A percentile compares a stretch with the other conserved stretches of the same genome.
Conservation (phyloP, 1,284 basidiomycete genomes). For the Pseudozyma flocculosa region DNA sequence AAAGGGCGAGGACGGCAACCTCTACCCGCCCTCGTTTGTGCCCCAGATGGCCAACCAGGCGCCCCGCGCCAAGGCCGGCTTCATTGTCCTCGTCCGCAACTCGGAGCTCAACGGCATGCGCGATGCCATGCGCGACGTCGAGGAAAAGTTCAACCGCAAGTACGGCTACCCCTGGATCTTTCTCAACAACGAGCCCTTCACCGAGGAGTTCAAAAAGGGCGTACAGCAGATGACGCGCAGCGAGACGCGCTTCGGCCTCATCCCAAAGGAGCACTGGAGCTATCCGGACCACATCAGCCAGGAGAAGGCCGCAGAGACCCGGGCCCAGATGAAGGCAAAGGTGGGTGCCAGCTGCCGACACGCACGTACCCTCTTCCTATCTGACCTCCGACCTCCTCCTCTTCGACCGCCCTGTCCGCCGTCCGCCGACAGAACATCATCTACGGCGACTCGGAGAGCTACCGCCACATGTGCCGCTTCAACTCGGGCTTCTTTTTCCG, state of each 20-base stretch:
- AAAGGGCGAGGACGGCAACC: constrained; percentile 49
- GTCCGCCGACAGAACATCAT: constrained; percentile 68
- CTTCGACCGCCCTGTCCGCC: not conserved
- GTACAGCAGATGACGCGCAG: constrained; percentile 50
- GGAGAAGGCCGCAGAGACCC: constrained; percentile 66
- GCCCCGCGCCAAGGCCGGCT: constrained; percentile 56
- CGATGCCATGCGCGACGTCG: constrained; percentile 37
- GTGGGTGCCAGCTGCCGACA: not conserved
- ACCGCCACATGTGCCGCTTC: constrained; percentile 73
- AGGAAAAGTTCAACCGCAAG: constrained; percentile 53
- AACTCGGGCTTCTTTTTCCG: constrained; percentile 75
- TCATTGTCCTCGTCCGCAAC: constrained; percentile 57
- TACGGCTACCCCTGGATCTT: constrained; percentile 59
- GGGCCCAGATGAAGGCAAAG: constrained; percentile 68
- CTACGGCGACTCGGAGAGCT: constrained; percentile 73
- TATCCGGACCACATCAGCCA: constrained; percentile 72
- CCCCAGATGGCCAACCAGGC: constrained; percentile 46
- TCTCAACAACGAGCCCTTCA: constrained; percentile 58
- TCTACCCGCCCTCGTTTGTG: constrained; percentile 51
- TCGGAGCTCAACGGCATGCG: constrained; percentile 51
- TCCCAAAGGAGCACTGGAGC: constrained; percentile 77
- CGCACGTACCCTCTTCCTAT: not conserved
- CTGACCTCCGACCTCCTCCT: too few relatives aligned
- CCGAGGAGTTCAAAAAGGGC: constrained; percentile 57
- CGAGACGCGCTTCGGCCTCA: constrained; percentile 69